Conservation (phyloP, 257 asterid genomes). For the Echium plantagineum region DNA sequence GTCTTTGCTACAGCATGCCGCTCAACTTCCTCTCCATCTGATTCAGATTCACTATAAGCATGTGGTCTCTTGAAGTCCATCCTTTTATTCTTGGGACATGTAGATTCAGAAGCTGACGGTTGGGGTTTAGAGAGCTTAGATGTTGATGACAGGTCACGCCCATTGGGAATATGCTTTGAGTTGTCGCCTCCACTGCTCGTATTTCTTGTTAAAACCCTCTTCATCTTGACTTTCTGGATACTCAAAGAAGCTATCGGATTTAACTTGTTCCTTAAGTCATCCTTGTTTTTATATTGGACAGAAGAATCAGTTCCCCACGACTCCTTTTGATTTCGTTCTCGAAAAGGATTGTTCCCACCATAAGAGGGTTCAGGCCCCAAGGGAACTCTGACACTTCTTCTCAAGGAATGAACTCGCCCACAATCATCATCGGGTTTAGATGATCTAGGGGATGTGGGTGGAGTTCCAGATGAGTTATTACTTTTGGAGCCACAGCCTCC, state of each 20-base stretch:
- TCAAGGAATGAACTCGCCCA: constrained; percentile 21
- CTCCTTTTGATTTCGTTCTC: constrained; percentile 25
- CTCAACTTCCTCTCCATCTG: constrained; percentile 30
- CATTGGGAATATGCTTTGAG: constrained; percentile 17
- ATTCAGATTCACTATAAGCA: constrained; percentile 17
- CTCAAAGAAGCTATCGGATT: constrained; percentile 17
- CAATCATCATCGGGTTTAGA: constrained; percentile 21
- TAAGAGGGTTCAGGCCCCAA: constrained; percentile 17
- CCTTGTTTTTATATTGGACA: constrained; percentile 9
- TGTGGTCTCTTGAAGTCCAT: constrained; percentile 24
- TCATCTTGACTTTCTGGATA: constrained; percentile 23
- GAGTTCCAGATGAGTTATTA: constrained; percentile 16
- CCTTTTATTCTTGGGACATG: constrained; percentile 26
- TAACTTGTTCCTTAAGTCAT: constrained; percentile 16
- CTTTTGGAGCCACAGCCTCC: constrained; percentile 23
- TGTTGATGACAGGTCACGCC: constrained; percentile 25
- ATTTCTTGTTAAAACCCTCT: constrained; percentile 8
- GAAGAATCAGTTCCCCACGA: constrained; percentile 20
- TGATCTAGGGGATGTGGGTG: constrained; percentile 18
- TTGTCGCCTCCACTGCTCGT: constrained; percentile 17
- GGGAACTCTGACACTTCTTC: constrained; percentile 27
- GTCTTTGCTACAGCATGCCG: constrained; percentile 20
- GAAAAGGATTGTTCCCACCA: constrained; percentile 18
- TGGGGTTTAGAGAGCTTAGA: constrained; percentile 22
- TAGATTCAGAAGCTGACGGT: constrained; percentile 27